Conservation (phyloP, 176 grass and related monocot genomes). For the Leersia perrieri region DNA sequence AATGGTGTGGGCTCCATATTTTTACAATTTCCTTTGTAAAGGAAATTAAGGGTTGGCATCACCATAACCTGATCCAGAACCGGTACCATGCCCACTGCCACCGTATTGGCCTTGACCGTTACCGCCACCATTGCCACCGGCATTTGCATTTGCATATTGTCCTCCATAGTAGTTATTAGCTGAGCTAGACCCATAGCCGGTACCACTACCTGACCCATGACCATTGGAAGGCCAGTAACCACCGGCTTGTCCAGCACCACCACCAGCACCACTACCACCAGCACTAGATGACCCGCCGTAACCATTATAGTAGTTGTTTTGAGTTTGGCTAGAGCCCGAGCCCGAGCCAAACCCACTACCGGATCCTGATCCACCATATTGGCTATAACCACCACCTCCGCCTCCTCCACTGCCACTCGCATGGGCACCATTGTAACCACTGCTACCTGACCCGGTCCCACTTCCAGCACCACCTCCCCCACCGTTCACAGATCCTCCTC, state of each 20-base stretch:
- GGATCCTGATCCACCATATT: neutral
- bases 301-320: neutral
- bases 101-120: neutral
- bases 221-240: neutral
- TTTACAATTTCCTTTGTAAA: too few species aligned
- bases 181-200: neutral
- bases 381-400: neutral
- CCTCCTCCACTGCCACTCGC: conserved; percentile 16
- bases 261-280: neutral
- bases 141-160: neutral
- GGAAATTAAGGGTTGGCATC: neutral
- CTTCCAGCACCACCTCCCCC: neutral
- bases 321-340: neutral
- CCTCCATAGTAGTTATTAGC: neutral
- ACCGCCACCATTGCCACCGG: neutral
- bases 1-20: neutral
- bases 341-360: conserved; percentile 12
- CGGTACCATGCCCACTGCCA: neutral
- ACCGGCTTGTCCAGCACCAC: neutral
- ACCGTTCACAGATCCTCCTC: conserved; percentile 5
- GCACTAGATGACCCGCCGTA: neutral
- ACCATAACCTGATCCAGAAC: conserved; percentile 11
- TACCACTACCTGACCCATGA: neutral
- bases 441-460: neutral
- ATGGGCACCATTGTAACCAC: neutral